Conservation (phyloP, 495 filamentous ascomycete genomes). For the Wilcoxina mikolae region DNA sequence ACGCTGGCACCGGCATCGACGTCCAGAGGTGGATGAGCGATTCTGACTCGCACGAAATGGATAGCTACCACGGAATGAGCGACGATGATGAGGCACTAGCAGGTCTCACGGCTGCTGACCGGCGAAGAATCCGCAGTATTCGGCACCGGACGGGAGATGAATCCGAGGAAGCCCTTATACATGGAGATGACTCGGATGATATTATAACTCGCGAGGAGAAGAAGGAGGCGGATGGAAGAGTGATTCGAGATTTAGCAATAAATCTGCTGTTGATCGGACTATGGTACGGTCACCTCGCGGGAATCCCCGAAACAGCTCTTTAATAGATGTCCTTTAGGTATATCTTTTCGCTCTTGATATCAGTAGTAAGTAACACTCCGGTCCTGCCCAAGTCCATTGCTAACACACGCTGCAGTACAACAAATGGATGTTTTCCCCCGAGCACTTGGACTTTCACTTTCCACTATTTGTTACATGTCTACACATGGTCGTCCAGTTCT, state of each 20-base stretch:
- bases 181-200: slow-evolving; percentile 7
- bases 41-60: slow-evolving; percentile 26
- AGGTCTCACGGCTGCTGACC: slow-evolving; percentile 9
- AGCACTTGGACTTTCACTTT: slow-evolving; percentile 77
- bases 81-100: slow-evolving; percentile 18
- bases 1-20: not conserved
- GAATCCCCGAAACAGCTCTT: not conserved
- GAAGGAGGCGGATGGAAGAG: slow-evolving; percentile 52
- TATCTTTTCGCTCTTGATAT: slow-evolving; percentile 84
- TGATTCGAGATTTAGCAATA: slow-evolving; percentile 49
- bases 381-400: not conserved
- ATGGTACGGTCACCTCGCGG: slow-evolving; percentile 44
- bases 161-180: slow-evolving; percentile 2
- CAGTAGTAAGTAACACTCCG: slow-evolving; percentile 50
- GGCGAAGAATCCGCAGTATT: slow-evolving; percentile 7
- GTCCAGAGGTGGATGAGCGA: not conserved
- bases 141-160: not conserved
- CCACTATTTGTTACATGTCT: slow-evolving; percentile 89
- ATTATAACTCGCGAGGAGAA: slow-evolving; percentile 45
- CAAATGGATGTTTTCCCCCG: slow-evolving; percentile 97
- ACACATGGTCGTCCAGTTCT: slow-evolving; percentile 95
- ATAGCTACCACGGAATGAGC: slow-evolving; percentile 18
- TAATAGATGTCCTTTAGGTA: slow-evolving; percentile 31
- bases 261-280: slow-evolving; percentile 66
- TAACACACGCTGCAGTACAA: slow-evolving; percentile 57